Evolutionary conservation across 2,329 filamentous ascomycete species (phyloP), one percentile per base, ranked within the genome.

Genomic region (Mollisia scopiformis): DNA sequence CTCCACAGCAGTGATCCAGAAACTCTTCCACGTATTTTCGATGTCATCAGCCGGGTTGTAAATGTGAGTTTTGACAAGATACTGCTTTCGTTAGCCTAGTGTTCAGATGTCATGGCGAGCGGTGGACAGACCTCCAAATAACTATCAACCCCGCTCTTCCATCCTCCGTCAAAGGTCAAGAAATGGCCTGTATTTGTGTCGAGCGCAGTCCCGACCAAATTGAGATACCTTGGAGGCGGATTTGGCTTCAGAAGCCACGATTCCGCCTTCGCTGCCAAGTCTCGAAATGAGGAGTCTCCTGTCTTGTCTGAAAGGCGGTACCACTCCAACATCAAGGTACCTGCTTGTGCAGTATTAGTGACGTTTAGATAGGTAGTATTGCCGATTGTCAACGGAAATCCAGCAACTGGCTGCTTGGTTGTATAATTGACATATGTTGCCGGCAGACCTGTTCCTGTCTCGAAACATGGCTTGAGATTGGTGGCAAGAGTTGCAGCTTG

Each of bases 21-120:
- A 91, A 3, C 75, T 63, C 1, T 68, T 75, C 69, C 90, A 95
- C 10, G 51, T 49, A 14, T 33, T 25, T 5, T 49, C 30, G 46
- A 41, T 55, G 27, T 39, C 41, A 1, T 84, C 81, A 6, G 73
- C 66, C 0, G 84, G 80, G 70, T 92, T 88, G 73, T 94, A 95
- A 59, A 93, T 73, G 70, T 87, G 93, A 88, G 93, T 93, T 78
- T 96, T 96, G 75, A 95, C 88, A 39, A 95, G 82, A 70, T 95
- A 95, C 76, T 43, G 39, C 16, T n/a, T n/a, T n/a, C n/a, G n/a
- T n/a, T n/a, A n/a, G n/a, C n/a, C n/a, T n/a, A n/a, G n/a, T n/a
- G n/a, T n/a, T n/a, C n/a, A n/a, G n/a, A n/a, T n/a, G n/a, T n/a
- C n/a, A n/a, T n/a, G n/a, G n/a, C n/a, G n/a, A n/a, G n/a, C n/a